Base-by-base conservation (phyloP, 2,329 filamentous ascomycete species). In the Alternaria incomplexa region DNA sequence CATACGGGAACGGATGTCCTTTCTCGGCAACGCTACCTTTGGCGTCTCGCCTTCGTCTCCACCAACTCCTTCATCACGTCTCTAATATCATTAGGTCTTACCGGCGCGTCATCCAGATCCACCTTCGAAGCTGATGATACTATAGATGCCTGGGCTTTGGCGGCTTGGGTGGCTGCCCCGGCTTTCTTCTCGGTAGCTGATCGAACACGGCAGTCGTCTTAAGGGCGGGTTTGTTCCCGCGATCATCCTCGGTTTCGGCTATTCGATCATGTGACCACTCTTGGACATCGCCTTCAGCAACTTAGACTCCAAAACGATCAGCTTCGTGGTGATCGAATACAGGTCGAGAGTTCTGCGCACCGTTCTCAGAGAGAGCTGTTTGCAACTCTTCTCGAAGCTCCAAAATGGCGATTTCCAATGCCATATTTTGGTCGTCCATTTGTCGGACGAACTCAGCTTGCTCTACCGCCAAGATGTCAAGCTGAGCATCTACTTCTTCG, bases 241-340 rank as follows among this genome's bases (percentile, higher is more conserved):
- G 13, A 59, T 23, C 17, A 54, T 44, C 61, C 50, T 60, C 56
- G 61, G 56, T 28, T 59, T 26, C 56, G 56, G 61, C 61, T 59
- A 45, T 26, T 45, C 26, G 23, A 25, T 59, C 60, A 25, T 50
- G 56, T 62, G 60, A 59, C 25, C 12, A 26, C 20, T 12, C 30
- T 23, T 53, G 22, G 36, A 5, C 30, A 17, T 45, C 51, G 13
- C 6, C n/a, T 55, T 0, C 22, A 28, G 26, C 22, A 23, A 22
- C 25, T 47, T 43, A 28, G 2, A 17, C 22, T 13, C 50, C 26
- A 11, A n/a, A 4, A 17, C 47, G 25, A 43, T 20, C 43, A 13
- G 54, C 20, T 47, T 22, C 17, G 5, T 6, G 36, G 2, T 40
- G 9, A 40, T 40, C 15, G 8, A 40, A 17, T 40, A 17, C 36